Base-by-base conservation (phyloP, 148 eudicot genomes). In the Limonium bicolor region DNA sequence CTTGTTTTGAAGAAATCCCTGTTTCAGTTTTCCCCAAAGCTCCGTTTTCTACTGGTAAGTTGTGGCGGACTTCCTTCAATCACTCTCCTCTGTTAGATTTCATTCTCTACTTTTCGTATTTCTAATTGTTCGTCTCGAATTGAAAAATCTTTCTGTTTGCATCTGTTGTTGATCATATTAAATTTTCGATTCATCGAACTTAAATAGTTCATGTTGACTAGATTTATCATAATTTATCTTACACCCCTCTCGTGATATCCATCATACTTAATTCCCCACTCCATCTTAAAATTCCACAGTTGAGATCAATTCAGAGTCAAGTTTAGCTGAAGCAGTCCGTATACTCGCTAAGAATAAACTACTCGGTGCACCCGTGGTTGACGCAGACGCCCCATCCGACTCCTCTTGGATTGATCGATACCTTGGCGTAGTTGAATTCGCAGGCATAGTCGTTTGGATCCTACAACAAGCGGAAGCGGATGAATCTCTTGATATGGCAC, bases 391-490 rank as follows among this genome's bases (percentile, higher is more conserved):
- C 2, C 69, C 84, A 3, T 69, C 74, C 20, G 82, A 88, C 54
- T 79, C 97, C 30, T 61, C 86, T 52, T 88, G 97, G 97, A 63
- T 83, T 24, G 97, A 88, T 41, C 72, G 94, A 66, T 88, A 88
- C 49, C 54, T 88, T 20, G 97, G 97, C 27, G 64, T 84, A 22
- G 90, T 80, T 1, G 97, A 88, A 55, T 88, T 83, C 53, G 94
- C 92, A 13, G 97, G 97, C 36, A 88, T 88, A 43, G 97, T 80
- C 48, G 94, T 82, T 4, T 88, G 97, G 97, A 79, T 88, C 29
- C 55, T 88, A 40, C 92, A 88, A 55, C 97, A 83, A 86, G 74
- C 96, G 19, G 96, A 79, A 58, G 67, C 69, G 50, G 80, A 79
- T 53, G 88, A 73, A 30, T 47, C 66, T 52, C 19, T 13, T 26